Percentiles rank a stretch among this genome's conserved stretches.
phyloP scores from a whole-genome alignment of 2,329 filamentous ascomycete species.

The Apiospora hydei region DNA sequence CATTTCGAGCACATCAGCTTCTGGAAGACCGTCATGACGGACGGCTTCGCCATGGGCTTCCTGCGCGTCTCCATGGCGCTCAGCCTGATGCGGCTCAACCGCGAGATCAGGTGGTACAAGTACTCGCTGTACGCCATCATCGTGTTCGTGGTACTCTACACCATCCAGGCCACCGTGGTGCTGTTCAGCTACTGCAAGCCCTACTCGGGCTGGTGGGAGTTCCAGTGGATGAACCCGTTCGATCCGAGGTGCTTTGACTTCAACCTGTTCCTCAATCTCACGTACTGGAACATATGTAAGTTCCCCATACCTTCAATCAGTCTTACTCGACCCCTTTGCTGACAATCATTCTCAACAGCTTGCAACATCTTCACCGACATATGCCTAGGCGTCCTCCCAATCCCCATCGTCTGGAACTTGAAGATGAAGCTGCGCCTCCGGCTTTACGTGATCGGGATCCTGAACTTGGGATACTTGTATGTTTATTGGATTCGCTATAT shows the following conservation, averaged over 20 bases:
- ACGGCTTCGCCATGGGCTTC: conserved; percentile 6
- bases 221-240: conserved; percentile 11
- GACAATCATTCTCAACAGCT: background rate
- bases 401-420: background rate
- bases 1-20: conserved; percentile 13
- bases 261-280: background rate
- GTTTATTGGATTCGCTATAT: background rate
- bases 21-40: conserved; percentile 9
- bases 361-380: conserved; percentile 15
- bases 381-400: background rate
- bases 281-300: conserved; percentile 8
- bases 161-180: background rate
- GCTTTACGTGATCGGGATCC: background rate
- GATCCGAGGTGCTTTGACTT: conserved; percentile 1
- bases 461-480: conserved; percentile 6
- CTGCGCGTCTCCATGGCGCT: background rate
- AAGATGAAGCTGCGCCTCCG: background rate
- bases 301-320: background rate
- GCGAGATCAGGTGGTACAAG: background rate
- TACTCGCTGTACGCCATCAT: background rate
- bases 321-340: background rate
- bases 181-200: conserved; percentile 11
- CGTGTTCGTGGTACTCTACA: background rate
- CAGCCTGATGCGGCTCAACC: background rate
- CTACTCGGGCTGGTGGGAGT: conserved; percentile 17